Evolutionary conservation across 2,329 filamentous ascomycete species (phyloP), one percentile per base, ranked within the genome.

Genomic region (Grosmannia clavigera): DNA sequence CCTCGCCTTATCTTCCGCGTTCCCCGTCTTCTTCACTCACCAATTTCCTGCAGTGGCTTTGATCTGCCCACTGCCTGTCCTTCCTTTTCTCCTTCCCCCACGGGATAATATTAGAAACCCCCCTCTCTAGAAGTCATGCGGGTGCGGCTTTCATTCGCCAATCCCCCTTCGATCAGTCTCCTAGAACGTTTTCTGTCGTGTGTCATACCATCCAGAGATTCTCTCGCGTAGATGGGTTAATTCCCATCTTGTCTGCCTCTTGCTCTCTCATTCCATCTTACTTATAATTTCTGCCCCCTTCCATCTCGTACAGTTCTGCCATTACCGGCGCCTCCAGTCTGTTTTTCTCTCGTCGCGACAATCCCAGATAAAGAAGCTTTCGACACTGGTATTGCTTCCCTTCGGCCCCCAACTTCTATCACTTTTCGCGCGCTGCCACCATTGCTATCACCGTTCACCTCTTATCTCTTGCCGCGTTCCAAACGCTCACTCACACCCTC

Each of bases 91-190:
- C 25, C 29, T 22, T 19, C 33, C n/a, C 27, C 58, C 43, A 6
- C 19, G 43, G 5, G 43, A 46, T 14, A 14, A 43, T 46, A 16
- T 46, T 46, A n/a, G 19, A 46, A 4, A 10, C 9, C 31, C 27
- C 51, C 56, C 27, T 55, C 57, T 54, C 58, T 53, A 40, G 50
- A 54, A 33, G 6, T 46, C 29, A 60, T 62, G 62, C 57, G 62
- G 62, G 60, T 59, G 59, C 57, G 31, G 43, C 43, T 59, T 27
- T 56, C 58, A 63, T 63, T 61, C 56, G 61, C 50, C 62, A 54
- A 35, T 19, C 55, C 40, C 38, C 25, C 14, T 58, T 48, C 53
- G 35, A 10, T 58, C 33, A 11, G 29, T 38, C 25, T 35, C 40
- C 27, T 19, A 14, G 29, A 16, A 38, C 11, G 27, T 25, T 27